Conservation (phyloP, 2,329 filamentous ascomycete genomes). For the Paracoccidioides brasiliensis region DNA sequence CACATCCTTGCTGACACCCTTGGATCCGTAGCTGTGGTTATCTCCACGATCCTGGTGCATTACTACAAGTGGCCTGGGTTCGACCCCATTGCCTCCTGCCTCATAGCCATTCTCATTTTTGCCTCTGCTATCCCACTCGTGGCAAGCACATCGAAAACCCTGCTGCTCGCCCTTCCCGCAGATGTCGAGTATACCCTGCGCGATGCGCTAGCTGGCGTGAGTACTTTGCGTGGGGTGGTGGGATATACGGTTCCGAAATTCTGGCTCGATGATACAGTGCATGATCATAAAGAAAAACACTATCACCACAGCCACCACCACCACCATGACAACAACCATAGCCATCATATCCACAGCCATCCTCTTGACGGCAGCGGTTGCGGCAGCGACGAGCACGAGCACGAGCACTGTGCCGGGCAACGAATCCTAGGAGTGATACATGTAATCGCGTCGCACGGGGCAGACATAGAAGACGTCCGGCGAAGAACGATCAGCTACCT, state of each 20-base stretch:
- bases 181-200: conserved; percentile 78
- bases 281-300: conserved; percentile 21
- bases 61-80: conserved; percentile 84
- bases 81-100: conserved; percentile 84
- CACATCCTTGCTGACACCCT: conserved; percentile 92
- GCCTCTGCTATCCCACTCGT: conserved; percentile 84
- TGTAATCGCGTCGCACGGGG: conserved; percentile 58
- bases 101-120: conserved; percentile 89
- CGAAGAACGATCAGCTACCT: conserved; percentile 64
- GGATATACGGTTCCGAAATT: conserved; percentile 81
- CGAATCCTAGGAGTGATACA: conserved; percentile 74
- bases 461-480: conserved; percentile 70
- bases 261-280: conserved; percentile 63
- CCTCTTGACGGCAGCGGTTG: conserved; percentile 11
- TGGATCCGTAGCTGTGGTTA: conserved; percentile 85
- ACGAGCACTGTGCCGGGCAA: conserved; percentile 14
- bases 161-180: conserved; percentile 74
- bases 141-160: conserved; percentile 63
- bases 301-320: conserved; percentile 18
- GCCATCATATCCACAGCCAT: conserved; percentile 19
- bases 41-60: conserved; percentile 77
- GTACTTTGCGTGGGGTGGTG: conserved; percentile 68
- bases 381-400: conserved; percentile 15
- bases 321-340: conserved; percentile 18
- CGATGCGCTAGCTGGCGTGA: conserved; percentile 71